phyloP scores from a whole-genome alignment of 2,329 filamentous ascomycete species.

The Spiromastix sp. region DNA sequence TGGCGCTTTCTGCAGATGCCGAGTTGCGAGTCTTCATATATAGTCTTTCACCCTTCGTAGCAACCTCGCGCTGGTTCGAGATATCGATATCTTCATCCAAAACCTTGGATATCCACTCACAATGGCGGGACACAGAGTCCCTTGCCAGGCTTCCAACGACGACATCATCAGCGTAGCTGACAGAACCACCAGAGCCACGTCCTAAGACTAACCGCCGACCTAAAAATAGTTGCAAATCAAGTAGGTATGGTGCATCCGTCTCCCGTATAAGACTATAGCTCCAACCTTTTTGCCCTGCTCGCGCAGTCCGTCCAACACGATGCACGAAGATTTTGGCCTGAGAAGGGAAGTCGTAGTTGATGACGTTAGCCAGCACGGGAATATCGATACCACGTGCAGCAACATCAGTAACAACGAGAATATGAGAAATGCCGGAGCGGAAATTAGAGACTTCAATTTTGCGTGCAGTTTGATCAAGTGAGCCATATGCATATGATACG shows the following conservation, averaged over 20 bases:
- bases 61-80: slow-evolving; percentile 57
- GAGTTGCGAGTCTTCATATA: slow-evolving; percentile 85
- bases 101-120: slow-evolving; percentile 76
- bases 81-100: slow-evolving; percentile 69
- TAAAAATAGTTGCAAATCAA: slow-evolving; percentile 90
- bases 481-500: slow-evolving; percentile 89
- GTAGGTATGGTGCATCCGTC: slow-evolving; percentile 77
- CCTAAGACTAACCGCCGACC: slow-evolving; percentile 74
- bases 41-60: slow-evolving; percentile 80
- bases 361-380: slow-evolving; percentile 86
- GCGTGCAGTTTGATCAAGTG: slow-evolving; percentile 85
- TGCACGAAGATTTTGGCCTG: slow-evolving; percentile 97
- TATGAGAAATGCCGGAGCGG: slow-evolving; percentile 70
- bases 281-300: slow-evolving; percentile 89
- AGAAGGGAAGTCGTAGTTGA: slow-evolving; percentile 97
- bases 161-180: slow-evolving; percentile 72
- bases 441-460: slow-evolving; percentile 90
- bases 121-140: slow-evolving; percentile 61
- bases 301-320: slow-evolving; percentile 86
- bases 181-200: slow-evolving; percentile 46
- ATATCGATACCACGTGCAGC: slow-evolving; percentile 97
- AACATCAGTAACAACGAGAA: slow-evolving; percentile 92
- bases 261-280: slow-evolving; percentile 86
- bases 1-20: slow-evolving; percentile 82
- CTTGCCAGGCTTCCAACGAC: slow-evolving; percentile 68